Evolutionary conservation across 371 early-diverging fungal genomes (phyloP).

Genomic region (Gilbertella persicaria): DNA sequence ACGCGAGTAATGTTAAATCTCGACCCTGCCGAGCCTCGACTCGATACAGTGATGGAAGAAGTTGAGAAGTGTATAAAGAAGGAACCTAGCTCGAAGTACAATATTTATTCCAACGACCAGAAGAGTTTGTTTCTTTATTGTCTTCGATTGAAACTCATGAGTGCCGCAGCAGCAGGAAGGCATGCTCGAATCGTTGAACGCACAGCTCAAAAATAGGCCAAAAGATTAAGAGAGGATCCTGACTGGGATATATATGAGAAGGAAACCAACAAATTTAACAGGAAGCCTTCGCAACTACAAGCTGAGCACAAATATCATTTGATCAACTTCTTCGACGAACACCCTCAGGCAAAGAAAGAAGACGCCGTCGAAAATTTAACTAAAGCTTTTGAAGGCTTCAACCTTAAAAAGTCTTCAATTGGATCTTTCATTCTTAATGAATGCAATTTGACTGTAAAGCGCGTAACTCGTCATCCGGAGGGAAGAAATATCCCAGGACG

Average conservation of each 20-base stretch:
- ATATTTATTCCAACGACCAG: no score
- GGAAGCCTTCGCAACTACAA: not conserved
- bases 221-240: not conserved
- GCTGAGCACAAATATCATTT: slow-evolving; percentile 4
- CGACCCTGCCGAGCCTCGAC: no score
- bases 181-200: not conserved
- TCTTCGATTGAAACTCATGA: no score
- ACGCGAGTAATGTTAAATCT: no score
- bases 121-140: no score
- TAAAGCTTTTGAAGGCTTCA: not conserved
- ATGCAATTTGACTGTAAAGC: slow-evolving; percentile 2
- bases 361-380: slow-evolving; percentile 1
- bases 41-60: no score
- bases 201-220: not conserved
- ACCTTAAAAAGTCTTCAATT: not conserved
- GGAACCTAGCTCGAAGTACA: no score
- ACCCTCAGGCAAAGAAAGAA: not conserved
- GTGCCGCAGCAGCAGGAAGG: no score
- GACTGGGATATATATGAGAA: slow-evolving; percentile 4
- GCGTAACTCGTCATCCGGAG: not conserved
- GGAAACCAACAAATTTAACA: slow-evolving; percentile 1
- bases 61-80: no score
- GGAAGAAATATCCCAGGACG: not conserved
- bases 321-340: not conserved
- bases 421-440: slow-evolving; percentile 5